Evolutionary conservation across 2,329 filamentous ascomycete genomes (phyloP).

Genomic region (Penicillium hesseltinei): DNA sequence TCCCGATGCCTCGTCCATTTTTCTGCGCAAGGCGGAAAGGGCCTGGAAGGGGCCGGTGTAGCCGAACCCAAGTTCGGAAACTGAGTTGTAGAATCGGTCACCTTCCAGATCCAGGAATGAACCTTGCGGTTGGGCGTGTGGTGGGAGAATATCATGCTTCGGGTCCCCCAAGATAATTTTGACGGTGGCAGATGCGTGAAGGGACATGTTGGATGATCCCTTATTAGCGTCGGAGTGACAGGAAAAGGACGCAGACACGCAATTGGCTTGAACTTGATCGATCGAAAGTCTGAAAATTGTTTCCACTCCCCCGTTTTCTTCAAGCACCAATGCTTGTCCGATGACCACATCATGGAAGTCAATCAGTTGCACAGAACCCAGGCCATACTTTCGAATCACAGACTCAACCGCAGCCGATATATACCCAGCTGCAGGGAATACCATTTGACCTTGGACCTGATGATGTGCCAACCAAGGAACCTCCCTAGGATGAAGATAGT

Average conservation of each 20-base stretch:
- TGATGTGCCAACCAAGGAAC: conserved; percentile 38
- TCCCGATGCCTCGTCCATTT: conserved; percentile 22
- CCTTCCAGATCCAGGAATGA: conserved; percentile 18
- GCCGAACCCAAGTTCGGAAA: conserved; percentile 26
- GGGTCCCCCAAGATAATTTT: conserved; percentile 11
- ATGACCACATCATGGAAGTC: conserved; percentile 26
- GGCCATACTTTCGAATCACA: conserved; percentile 11
- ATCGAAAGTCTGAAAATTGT: conserved; percentile 22
- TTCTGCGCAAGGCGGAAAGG: conserved; percentile 16
- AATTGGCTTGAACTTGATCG: not conserved
- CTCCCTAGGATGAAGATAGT: conserved; percentile 30
- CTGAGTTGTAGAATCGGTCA: conserved; percentile 27
- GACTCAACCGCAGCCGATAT: conserved; percentile 30
- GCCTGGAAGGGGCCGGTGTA: conserved; percentile 27
- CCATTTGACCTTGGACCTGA: conserved; percentile 31
- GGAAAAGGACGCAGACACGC: conserved; percentile 13
- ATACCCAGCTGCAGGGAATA: conserved; percentile 34
- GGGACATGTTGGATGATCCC: conserved; percentile 14
- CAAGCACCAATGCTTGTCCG: conserved; percentile 27
- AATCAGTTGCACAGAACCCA: conserved; percentile 20
- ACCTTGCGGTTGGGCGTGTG: not conserved
- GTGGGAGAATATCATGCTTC: conserved; percentile 10
- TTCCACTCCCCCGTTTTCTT: conserved; percentile 23
- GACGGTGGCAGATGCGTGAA: conserved; percentile 17
- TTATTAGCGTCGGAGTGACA: conserved; percentile 23